phyloP scores from a whole-genome alignment of 495 filamentous ascomycete genomes.

The Aspergillus kassunensis region DNA sequence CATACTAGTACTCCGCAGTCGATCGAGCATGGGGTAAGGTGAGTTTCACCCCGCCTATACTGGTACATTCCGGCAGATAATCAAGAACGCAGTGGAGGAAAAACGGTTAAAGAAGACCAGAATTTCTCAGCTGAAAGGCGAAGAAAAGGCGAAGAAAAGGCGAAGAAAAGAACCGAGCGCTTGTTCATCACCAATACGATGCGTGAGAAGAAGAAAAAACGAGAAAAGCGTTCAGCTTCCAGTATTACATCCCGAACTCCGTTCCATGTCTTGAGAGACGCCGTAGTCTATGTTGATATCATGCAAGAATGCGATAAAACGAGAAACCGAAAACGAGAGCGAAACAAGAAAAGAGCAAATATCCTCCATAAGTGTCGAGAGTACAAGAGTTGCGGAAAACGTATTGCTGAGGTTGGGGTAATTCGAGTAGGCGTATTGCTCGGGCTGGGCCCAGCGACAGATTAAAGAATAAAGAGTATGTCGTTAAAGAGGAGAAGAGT shows the following conservation, averaged over 20 bases:
- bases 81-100: too few relatives aligned
- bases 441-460: neutral
- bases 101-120: too few relatives aligned
- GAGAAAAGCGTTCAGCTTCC: constrained; percentile 9
- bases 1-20: too few relatives aligned
- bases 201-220: constrained; percentile 16
- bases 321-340: constrained; percentile 14
- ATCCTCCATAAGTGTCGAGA: constrained; percentile 9
- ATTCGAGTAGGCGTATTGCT: too few relatives aligned
- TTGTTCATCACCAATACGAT: constrained; percentile 21
- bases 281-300: constrained; percentile 38
- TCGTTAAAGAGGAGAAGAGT: neutral
- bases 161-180: constrained; percentile 13
- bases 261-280: constrained; percentile 31
- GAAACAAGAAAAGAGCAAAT: constrained; percentile 13
- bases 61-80: too few relatives aligned
- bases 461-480: too few relatives aligned
- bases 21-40: too few relatives aligned
- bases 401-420: constrained; percentile 12
- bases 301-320: too few relatives aligned
- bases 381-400: neutral
- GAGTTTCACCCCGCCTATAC: too few relatives aligned
- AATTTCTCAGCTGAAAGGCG: neutral
- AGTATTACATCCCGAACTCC: constrained; percentile 28
- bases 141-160: constrained; percentile 5